phyloP scores from a whole-genome alignment of 306 rosid genomes.

The Ormosia emarginata region DNA sequence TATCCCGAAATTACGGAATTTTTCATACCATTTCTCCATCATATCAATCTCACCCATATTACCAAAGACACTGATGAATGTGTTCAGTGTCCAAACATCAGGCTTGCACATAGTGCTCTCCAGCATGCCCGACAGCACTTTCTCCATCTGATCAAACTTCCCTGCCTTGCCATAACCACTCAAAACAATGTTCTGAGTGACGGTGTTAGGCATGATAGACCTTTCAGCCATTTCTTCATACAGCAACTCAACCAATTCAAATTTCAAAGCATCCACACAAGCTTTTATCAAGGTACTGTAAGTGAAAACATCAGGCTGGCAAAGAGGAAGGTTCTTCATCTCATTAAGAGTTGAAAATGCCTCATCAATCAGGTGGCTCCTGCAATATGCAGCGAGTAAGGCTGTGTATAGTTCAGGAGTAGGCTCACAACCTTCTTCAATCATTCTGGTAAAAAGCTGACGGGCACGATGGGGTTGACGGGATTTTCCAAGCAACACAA shows the following conservation, averaged over 20 bases:
- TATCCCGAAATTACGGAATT: conserved; percentile 80
- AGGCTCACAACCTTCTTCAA: conserved; percentile 73
- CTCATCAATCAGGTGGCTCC: conserved; percentile 65
- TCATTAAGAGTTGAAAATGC: conserved; percentile 62
- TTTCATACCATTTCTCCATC: conserved; percentile 98
- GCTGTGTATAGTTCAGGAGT: conserved; percentile 85
- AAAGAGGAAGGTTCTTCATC: conserved; percentile 78
- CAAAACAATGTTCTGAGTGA: conserved; percentile 87
- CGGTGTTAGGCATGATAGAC: conserved; percentile 65
- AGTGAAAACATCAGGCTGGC: conserved; percentile 96
- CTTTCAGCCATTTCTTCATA: conserved; percentile 78
- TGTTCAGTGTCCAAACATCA: conserved; percentile 98
- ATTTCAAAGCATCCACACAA: conserved; percentile 67
- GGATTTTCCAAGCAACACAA: conserved; percentile 80
- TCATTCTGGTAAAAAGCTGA: conserved; percentile 70
- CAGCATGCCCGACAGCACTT: conserved; percentile 79
- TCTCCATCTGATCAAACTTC: conserved; percentile 88
- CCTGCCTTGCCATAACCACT: conserved; percentile 91
- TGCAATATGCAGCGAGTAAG: conserved; percentile 76
- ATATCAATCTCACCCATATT: conserved; percentile 79
- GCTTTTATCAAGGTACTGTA: conserved; percentile 79
- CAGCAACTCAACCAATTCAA: conserved; percentile 67
- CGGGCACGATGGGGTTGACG: conserved; percentile 75
- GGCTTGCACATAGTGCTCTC: conserved; percentile 75
- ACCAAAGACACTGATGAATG: conserved; percentile 82